phyloP scores from a whole-genome alignment of 768 basidiomycete genomes.

The Leccinum pellstonianum region DNA sequence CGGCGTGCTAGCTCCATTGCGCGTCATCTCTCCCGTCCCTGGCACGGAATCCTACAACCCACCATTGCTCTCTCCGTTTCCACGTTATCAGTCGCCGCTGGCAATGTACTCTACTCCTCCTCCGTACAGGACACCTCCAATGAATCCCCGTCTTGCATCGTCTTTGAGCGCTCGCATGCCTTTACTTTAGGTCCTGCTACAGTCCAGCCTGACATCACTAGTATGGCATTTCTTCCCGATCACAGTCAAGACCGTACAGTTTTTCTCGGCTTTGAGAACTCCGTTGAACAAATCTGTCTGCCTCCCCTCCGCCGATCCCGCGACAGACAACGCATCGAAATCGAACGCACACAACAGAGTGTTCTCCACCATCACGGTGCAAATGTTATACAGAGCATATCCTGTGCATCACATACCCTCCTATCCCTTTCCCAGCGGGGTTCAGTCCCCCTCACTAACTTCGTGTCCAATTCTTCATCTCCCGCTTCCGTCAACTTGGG shows the following conservation, averaged over 20 bases:
- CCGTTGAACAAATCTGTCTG: conserved; percentile 46
- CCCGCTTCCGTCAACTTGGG: conserved; percentile 43
- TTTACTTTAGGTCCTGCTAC: conserved; percentile 35
- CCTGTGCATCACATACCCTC: conserved; percentile 41
- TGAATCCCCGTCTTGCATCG: conserved; percentile 42
- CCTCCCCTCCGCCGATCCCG: conserved; percentile 16
- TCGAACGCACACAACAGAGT: conserved; percentile 20
- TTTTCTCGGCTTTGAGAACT: conserved; percentile 56
- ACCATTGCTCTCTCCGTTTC: conserved; percentile 52
- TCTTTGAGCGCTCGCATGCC: conserved; percentile 45
- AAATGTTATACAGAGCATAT: conserved; percentile 53
- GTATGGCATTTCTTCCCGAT: conserved; percentile 48
- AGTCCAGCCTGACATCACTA: conserved; percentile 50
- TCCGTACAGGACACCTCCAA: conserved; percentile 38
- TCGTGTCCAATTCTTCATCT: conserved; percentile 20
- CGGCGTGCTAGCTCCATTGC: conserved; percentile 50
- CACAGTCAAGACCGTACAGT: conserved; percentile 43
- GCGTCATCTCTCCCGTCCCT: conserved; percentile 59
- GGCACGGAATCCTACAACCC: conserved; percentile 57
- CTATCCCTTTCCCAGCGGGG: conserved; percentile 62
- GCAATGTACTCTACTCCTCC: conserved; percentile 57
- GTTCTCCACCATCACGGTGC: conserved; percentile 36
- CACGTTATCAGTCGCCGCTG: conserved; percentile 61
- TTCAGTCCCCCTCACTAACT: conserved; percentile 40
- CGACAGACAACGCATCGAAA: conserved; percentile 17